These are phyloP conservation scores for Geosmithia flava DNA, from an alignment of 2,329 filamentous ascomycete species.

Conservation along the genomic window DNA sequence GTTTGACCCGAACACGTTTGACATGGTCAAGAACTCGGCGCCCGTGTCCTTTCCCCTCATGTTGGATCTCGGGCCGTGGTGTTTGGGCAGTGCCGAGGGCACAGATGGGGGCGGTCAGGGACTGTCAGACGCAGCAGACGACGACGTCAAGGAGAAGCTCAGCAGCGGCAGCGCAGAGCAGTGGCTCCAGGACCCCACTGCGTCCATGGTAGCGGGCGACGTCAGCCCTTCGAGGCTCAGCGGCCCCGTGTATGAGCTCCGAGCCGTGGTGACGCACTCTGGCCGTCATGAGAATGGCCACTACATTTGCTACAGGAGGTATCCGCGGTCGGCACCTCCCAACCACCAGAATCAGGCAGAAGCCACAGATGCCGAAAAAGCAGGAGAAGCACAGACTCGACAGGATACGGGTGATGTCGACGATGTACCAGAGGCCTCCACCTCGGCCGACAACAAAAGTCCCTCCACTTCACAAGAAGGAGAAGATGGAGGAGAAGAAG, in stretches of 20 bases:
- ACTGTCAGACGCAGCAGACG: not conserved
- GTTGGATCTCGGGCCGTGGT: constrained; percentile 77
- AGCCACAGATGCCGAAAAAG: constrained; percentile 1
- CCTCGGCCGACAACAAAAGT: too few relatives aligned
- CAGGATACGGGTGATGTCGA: constrained; percentile 3
- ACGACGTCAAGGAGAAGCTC: not conserved
- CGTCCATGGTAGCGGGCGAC: constrained; percentile 60
- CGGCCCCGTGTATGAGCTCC: constrained; percentile 60
- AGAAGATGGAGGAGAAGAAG: too few relatives aligned
- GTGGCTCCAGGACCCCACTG: constrained; percentile 57
- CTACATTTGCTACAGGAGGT: constrained; percentile 81
- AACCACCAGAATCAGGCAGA: not conserved
- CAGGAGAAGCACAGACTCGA: constrained; percentile 2
- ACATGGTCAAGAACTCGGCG: constrained; percentile 73
- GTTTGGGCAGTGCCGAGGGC: constrained; percentile 46
- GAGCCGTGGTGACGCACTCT: constrained; percentile 78
- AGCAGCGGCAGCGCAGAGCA: constrained; percentile 32
- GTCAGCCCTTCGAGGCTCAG: constrained; percentile 34
- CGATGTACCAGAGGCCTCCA: not conserved
- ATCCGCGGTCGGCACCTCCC: constrained; percentile 24
- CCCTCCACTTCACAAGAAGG: too few relatives aligned
- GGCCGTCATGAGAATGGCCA: constrained; percentile 92
- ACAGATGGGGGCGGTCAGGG: not conserved
- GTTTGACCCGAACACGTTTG: constrained; percentile 73
- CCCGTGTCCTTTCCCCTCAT: constrained; percentile 62